Evolutionary conservation across 352 stramenopile genomes (phyloP), one percentile per base, ranked within the genome.

Genomic region (Thalassiosira delicatula): DNA sequence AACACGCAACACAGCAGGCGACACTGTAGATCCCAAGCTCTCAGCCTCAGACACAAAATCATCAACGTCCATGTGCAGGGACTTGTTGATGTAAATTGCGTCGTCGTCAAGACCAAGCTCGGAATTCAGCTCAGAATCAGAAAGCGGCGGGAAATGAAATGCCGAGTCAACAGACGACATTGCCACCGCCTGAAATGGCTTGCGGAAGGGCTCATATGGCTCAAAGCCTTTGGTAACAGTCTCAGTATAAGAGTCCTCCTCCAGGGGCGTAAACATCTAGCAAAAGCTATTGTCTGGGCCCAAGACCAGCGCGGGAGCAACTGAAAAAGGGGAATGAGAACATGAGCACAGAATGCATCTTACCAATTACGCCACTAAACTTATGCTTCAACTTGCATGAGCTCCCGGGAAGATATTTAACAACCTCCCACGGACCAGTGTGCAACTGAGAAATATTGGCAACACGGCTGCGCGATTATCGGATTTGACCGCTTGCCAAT

Each of bases 291-390:
- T 65, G 30, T 78, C 59, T 3, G 70, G 17, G 14, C 44, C 42
- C n/a, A n/a, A n/a, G n/a, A n/a, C 9, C 70, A 42, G 21, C 60
- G 0, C 7, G 32, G 44, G n/a, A 66, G 23, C 17, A 71, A 65
- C n/a, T 42, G 70, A 32, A 81, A 35, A 0, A 81, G 29, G 72
- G 63, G 33, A 61, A 81, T 14, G 72, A 63, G 1, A 63, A 74
- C 0, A 81, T 11, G 21, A 67, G 46, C 2, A 53, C 54, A 54
- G 67, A 30, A 29, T 75, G 67, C 0, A 37, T n/a, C 33, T 75
- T 75, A 2, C 42, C 32, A 8, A 12, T 40, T 11, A 37, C 27
- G 29, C 25, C 35, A 17, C 11, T 42, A 23, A 51, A 17, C 4
- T 5, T 29, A 44, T 75, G 67, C 0, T 14, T 3, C 0, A 75